Conservation (phyloP, 1,284 basidiomycete genomes). For the Microbotryum scabiosae region DNA sequence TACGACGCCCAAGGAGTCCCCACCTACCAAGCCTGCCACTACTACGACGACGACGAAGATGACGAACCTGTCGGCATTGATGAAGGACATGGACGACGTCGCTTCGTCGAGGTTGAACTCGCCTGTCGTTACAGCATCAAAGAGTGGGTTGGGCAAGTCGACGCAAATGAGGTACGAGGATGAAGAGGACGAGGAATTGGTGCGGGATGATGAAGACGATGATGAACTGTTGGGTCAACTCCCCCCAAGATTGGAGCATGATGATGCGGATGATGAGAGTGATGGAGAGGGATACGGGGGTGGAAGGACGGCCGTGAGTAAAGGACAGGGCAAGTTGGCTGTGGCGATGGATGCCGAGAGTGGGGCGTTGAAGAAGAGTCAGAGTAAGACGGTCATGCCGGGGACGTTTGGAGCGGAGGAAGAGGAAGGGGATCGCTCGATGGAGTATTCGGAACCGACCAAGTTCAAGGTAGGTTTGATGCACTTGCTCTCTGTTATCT, state of each 20-base stretch:
- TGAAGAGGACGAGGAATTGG: neutral
- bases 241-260: neutral
- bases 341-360: constrained; percentile 3
- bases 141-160: no score
- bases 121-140: no score
- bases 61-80: no score
- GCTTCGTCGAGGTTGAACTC: no score
- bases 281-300: neutral
- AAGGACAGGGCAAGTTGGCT: constrained; percentile 1
- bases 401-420: constrained; percentile 17
- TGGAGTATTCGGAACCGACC: neutral
- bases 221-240: neutral
- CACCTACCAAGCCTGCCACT: no score
- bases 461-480: no score
- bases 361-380: constrained; percentile 5
- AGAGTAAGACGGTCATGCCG: constrained; percentile 22
- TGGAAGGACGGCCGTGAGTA: neutral
- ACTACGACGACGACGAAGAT: no score
- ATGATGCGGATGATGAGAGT: neutral
- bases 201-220: constrained; percentile 1
- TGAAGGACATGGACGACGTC: no score
- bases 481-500: no score
- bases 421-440: constrained; percentile 12
- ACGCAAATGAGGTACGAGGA: constrained; percentile 2
- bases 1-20: neutral